phyloP scores from a whole-genome alignment of 2,329 filamentous ascomycete genomes.

The Colletotrichum kahawae region DNA sequence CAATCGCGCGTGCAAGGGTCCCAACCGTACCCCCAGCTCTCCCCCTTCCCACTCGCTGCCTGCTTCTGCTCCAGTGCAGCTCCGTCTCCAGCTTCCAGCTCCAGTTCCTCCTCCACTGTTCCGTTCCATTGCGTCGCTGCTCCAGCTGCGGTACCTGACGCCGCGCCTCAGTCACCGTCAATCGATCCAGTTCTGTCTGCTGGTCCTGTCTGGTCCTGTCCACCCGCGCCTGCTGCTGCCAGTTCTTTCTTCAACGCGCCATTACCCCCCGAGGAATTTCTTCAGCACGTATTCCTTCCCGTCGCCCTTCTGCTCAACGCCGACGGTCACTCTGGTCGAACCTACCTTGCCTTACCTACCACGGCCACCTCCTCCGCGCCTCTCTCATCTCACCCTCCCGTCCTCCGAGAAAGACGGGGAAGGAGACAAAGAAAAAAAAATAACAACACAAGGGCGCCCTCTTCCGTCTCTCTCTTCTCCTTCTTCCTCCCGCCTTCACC shows the following conservation, averaged over 20 bases:
- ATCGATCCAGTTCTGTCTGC: background rate
- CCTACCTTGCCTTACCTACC: background rate
- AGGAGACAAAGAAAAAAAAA: background rate
- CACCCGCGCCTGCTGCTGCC: background rate
- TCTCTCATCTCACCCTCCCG: background rate
- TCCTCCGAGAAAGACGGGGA: background rate
- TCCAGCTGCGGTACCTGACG: background rate
- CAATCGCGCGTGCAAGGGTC: background rate
- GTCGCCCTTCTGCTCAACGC: background rate
- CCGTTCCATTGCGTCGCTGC: background rate
- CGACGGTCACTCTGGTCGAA: background rate
- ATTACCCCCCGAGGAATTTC: slow-evolving; percentile 7
- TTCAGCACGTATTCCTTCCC: slow-evolving; percentile 24
- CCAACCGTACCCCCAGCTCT: background rate
- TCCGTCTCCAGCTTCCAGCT: background rate
- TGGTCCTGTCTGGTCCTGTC: background rate
- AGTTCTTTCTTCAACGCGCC: slow-evolving; percentile 4
- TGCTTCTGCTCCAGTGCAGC: background rate
- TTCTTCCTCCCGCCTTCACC: background rate
- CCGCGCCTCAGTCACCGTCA: background rate
- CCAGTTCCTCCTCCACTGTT: background rate
- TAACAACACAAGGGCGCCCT: background rate
- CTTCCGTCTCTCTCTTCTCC: background rate
- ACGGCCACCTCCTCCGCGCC: background rate
- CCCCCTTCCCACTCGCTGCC: background rate